phyloP scores from a whole-genome alignment of 1,139 yeast genomes.

The Wickerhamiella infanticola region DNA sequence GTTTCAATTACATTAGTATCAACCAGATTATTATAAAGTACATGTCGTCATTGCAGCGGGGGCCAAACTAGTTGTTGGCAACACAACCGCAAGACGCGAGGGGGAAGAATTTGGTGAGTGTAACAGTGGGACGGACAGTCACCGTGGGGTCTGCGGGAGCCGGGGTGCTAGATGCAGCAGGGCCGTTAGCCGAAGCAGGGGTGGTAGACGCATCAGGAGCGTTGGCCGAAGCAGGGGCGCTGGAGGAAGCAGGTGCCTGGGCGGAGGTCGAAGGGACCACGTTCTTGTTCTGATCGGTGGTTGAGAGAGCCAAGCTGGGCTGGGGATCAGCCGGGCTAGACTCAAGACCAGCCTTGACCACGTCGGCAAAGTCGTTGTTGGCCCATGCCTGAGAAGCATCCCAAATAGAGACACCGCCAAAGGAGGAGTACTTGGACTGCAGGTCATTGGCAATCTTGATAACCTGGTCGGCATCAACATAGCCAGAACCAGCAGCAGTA shows the following conservation, averaged over 20 bases:
- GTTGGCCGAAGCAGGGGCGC: background rate
- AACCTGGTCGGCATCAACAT: slow-evolving; percentile 28
- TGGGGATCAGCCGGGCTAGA: slow-evolving; percentile 6
- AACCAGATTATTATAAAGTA: background rate
- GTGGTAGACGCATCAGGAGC: background rate
- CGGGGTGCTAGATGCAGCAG: background rate
- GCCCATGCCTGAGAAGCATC: slow-evolving; percentile 71
- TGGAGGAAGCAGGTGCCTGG: background rate
- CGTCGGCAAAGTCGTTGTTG: slow-evolving; percentile 33
- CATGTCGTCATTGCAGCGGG: background rate
- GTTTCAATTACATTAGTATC: background rate
- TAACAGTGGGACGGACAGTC: background rate
- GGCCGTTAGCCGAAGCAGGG: background rate
- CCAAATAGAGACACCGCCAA: slow-evolving; percentile 87
- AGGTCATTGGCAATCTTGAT: slow-evolving; percentile 25
- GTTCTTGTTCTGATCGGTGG: background rate
- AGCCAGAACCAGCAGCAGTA: slow-evolving; percentile 57
- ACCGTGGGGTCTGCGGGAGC: background rate
- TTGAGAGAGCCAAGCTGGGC: slow-evolving; percentile 2
- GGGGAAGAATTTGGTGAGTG: background rate
- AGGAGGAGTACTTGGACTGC: slow-evolving; percentile 29
- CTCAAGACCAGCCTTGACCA: slow-evolving; percentile 28
- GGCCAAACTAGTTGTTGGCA: background rate
- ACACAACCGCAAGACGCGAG: background rate
- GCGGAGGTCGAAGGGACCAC: background rate